A percentile compares a stretch with the other conserved stretches of the same genome.
phyloP scores from a whole-genome alignment of 495 filamentous ascomycete species.

The Niebla homalea region DNA sequence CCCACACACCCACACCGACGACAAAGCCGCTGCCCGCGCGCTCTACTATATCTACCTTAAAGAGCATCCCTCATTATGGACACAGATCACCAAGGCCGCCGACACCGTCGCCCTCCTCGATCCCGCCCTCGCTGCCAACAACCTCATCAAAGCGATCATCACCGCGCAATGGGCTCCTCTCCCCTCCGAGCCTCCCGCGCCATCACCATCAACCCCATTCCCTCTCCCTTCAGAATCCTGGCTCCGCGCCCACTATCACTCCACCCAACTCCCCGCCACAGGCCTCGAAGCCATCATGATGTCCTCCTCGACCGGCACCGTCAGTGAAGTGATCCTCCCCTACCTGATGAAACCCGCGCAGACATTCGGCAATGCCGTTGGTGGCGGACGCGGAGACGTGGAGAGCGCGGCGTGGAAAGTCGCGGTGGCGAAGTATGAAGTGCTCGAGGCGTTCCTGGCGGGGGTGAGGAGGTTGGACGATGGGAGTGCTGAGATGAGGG shows the following conservation, averaged over 20 bases:
- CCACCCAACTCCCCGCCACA: conserved; percentile 29
- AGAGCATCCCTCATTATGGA: conserved; percentile 36
- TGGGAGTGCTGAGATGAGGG: conserved; percentile 26
- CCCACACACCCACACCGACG: conserved; percentile 12
- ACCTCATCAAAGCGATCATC: conserved; percentile 38
- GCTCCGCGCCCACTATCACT: conserved; percentile 24
- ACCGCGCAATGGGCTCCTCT: conserved; percentile 41
- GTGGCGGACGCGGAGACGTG: conserved; percentile 42
- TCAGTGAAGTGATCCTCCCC: conserved; percentile 36
- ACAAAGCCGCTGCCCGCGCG: conserved; percentile 41
- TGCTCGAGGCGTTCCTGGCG: conserved; percentile 32
- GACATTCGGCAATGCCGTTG: conserved; percentile 43
- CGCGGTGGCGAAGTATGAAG: conserved; percentile 46
- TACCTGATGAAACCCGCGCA: conserved; percentile 47
- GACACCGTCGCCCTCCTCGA: conserved; percentile 48
- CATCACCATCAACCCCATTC: conserved; percentile 22
- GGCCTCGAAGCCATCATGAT: conserved; percentile 37
- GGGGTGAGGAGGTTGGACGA: conserved; percentile 22
- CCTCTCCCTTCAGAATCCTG: conserved; percentile 30
- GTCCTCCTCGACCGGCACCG: neutral
- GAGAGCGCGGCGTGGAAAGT: conserved; percentile 47
- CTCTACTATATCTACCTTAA: conserved; percentile 45
- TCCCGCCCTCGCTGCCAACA: conserved; percentile 40
- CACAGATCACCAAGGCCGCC: conserved; percentile 36
- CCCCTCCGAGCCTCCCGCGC: conserved; percentile 17